Evolutionary conservation across 2,329 filamentous ascomycete genomes (phyloP), one percentile per base, ranked within the genome.

Genomic region (Phaeomoniella chlamydospora): DNA sequence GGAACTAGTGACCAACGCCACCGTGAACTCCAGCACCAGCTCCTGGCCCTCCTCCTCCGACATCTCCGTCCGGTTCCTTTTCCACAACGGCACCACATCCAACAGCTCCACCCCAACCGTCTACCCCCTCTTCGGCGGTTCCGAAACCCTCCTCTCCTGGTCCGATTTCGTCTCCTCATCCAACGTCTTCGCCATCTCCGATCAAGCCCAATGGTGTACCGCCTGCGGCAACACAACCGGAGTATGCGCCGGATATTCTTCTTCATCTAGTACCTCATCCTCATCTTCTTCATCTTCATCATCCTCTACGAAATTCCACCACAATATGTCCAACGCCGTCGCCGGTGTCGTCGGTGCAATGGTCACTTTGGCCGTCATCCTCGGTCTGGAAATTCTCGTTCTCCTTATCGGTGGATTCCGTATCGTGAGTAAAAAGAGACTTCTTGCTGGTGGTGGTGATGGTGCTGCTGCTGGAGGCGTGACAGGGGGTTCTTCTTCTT

Each of bases 271-370:
- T 6, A 44, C 53, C 10, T 45, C 55, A 1, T 43, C 44, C 14
- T 38, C 46, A 15, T 49, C 45, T 29, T 50, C 52, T 13, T 42
- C 45, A 10, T 49, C 50, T 1, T 42, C 46, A 5, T 47, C 56
- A 4, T 36, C 40, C 5, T 42, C 48, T 16, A 39, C 39, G 15
- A 47, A 44, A 13, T 51, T 48, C 13, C 44, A 46, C 6, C 11
- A 38, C 31, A 33, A 47, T 14, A 64, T 92, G 17, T 80, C 77
- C 35, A 72, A 67, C 26, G 68, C 73, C 4, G 74, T 87, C n/a
- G 84, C 82, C 0, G 84, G 85, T 35, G 83, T 88, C 4, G 86
- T 92, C 49, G 77, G 77, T 22, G 77, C 77, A 0, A 70, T 80
- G 65, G 74, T 80, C 13, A 79, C 76, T 1, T 52, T 81, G 29